Percentiles rank a stretch among this genome's conserved stretches.
phyloP scores from a whole-genome alignment of 164 flowering plant species.

The Stephania cephalantha region DNA sequence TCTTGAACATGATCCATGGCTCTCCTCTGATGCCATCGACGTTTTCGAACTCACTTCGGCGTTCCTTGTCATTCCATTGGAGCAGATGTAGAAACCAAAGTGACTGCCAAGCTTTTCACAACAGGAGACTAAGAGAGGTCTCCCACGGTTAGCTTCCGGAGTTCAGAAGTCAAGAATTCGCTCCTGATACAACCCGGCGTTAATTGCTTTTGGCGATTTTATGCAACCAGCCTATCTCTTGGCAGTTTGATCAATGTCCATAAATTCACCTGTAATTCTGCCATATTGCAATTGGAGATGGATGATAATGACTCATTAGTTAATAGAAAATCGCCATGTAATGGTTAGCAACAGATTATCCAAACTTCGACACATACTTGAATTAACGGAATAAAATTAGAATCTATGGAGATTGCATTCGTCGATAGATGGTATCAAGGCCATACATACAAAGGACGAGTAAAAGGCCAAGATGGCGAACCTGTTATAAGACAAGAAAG shows the following conservation, averaged over 20 bases:
- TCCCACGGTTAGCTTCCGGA: background rate
- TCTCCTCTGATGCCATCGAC: background rate
- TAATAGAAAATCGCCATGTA: background rate
- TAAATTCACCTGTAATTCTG: conserved; percentile 12
- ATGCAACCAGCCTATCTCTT: background rate
- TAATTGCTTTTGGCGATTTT: background rate
- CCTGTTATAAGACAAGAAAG: conserved; percentile 71
- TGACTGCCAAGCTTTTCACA: background rate
- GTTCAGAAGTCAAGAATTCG: background rate
- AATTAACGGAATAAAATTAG: no score
- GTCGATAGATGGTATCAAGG: background rate
- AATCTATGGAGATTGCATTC: background rate
- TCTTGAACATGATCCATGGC: background rate
- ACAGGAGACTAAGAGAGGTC: background rate
- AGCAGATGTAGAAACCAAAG: background rate
- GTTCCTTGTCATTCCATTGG: background rate
- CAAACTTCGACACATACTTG: background rate
- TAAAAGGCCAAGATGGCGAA: conserved; percentile 14
- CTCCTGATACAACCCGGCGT: background rate
- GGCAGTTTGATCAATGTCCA: background rate
- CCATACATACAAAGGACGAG: background rate
- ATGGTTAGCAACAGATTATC: background rate
- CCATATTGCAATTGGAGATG: no score
- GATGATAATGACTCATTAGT: background rate
- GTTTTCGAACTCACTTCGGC: background rate